phyloP scores from a whole-genome alignment of 2,329 filamentous ascomycete genomes.

The Fusarium ambrosium region DNA sequence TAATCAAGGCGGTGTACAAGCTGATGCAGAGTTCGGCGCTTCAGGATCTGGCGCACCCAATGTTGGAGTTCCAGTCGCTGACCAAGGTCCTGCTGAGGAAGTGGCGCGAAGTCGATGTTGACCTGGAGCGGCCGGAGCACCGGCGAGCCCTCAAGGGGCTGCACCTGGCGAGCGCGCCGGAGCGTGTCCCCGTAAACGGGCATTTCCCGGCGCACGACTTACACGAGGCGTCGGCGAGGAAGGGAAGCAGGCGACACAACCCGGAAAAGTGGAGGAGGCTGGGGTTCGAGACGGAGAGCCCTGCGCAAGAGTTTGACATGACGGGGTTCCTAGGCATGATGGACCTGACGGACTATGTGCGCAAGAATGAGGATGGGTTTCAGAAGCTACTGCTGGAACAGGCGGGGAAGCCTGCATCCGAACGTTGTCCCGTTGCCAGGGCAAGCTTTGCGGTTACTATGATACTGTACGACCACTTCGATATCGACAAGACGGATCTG shows the following conservation, averaged over 20 bases:
- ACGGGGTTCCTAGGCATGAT: constrained; percentile 96
- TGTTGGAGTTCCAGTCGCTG: constrained; percentile 92
- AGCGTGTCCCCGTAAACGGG: constrained; percentile 59
- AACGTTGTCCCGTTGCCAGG: constrained; percentile 88
- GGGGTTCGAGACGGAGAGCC: constrained; percentile 92
- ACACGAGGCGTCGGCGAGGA: constrained; percentile 58
- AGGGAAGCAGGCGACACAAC: constrained; percentile 79
- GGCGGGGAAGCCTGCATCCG: constrained; percentile 75
- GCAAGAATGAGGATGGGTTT: constrained; percentile 91
- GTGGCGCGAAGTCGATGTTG: constrained; percentile 88
- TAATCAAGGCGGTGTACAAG: constrained; percentile 91
- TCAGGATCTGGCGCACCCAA: constrained; percentile 88
- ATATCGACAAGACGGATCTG: constrained; percentile 86
- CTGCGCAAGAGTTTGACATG: constrained; percentile 85
- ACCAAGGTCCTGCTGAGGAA: constrained; percentile 89
- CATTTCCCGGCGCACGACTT: constrained; percentile 54
- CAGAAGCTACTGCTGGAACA: constrained; percentile 95
- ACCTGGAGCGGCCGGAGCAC: constrained; percentile 90
- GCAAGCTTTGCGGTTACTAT: constrained; percentile 89
- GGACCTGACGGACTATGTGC: constrained; percentile 94
- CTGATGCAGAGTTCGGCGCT: constrained; percentile 95
- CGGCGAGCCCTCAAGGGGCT: constrained; percentile 87
- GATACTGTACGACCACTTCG: constrained; percentile 95
- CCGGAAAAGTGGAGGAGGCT: constrained; percentile 93
- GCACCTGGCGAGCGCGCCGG: constrained; percentile 84